A percentile compares a stretch with the other conserved stretches of the same genome.
These are phyloP conservation scores for Taphrina confusa DNA, from an alignment of 1,139 yeast genomes.

Conservation along the genomic window DNA sequence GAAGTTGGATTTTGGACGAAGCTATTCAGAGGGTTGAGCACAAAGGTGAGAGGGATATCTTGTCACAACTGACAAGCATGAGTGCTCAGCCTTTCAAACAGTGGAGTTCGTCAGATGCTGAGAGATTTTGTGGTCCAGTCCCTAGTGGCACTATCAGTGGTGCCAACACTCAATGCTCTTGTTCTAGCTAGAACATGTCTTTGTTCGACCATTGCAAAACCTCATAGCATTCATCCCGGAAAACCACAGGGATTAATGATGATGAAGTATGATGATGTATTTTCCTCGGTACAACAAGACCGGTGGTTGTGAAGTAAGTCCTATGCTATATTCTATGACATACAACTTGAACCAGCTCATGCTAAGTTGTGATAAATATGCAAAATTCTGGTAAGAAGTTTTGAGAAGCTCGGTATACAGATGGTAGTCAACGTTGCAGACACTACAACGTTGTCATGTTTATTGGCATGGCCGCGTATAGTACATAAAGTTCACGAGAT, in stretches of 20 bases:
- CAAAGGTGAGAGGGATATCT: slow-evolving; percentile 42
- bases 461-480: no score
- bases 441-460: no score
- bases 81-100: slow-evolving; percentile 47
- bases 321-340: slow-evolving; percentile 12
- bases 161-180: slow-evolving; percentile 38
- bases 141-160: slow-evolving; percentile 36
- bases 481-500: no score
- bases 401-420: no score
- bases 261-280: no score
- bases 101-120: slow-evolving; percentile 44
- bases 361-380: slow-evolving; percentile 1
- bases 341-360: slow-evolving; percentile 16
- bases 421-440: no score
- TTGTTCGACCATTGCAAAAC: no score
- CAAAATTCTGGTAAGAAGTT: no score
- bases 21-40: slow-evolving; percentile 54
- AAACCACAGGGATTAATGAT: no score
- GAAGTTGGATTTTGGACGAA: slow-evolving; percentile 84
- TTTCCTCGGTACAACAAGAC: no score
- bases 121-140: slow-evolving; percentile 40
- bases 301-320: slow-evolving; percentile 1
- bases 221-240: no score
- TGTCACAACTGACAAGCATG: slow-evolving; percentile 47
- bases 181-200: slow-evolving; percentile 34